Conservation (phyloP, 2,329 filamentous ascomycete species). For the Alternaria sp. region DNA sequence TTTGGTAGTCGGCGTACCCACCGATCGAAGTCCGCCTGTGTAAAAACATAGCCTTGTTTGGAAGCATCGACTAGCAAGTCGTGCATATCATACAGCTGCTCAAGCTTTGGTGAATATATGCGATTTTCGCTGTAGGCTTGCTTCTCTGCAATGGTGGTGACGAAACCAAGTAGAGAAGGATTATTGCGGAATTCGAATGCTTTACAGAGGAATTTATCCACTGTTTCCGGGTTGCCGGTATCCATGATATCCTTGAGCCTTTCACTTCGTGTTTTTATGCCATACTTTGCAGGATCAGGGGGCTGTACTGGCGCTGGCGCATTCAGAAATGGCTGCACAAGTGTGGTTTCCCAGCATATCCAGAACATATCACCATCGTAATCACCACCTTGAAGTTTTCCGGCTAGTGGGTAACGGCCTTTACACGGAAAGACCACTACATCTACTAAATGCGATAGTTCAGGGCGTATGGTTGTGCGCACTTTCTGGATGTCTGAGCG, state of each 20-base stretch:
- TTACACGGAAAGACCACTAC: conserved; percentile 78
- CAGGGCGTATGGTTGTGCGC: conserved; percentile 59
- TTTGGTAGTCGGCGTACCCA: conserved; percentile 62
- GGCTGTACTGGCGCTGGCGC: conserved; percentile 58
- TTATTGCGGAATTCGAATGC: conserved; percentile 68
- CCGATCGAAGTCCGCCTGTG: conserved; percentile 53
- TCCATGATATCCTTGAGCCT: conserved; percentile 58
- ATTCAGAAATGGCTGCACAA: conserved; percentile 74
- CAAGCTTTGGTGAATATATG: conserved; percentile 31
- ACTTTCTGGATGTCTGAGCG: conserved; percentile 75
- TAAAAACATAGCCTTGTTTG: conserved; percentile 60
- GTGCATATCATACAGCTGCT: conserved; percentile 51
- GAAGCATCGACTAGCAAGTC: conserved; percentile 57
- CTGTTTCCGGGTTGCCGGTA: conserved; percentile 29
- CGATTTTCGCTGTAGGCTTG: conserved; percentile 62
- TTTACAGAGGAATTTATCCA: conserved; percentile 60
- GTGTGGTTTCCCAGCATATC: conserved; percentile 74
- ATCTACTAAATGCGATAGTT: conserved; percentile 74
- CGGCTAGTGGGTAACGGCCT: conserved; percentile 70
- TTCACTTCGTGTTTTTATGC: conserved; percentile 60
- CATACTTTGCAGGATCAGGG: conserved; percentile 59
- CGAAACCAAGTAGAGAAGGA: conserved; percentile 67
- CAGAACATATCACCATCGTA: conserved; percentile 83
- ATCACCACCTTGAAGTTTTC: conserved; percentile 78
- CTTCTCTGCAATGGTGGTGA: conserved; percentile 70